These are phyloP conservation scores for Echites panduratus DNA, from an alignment of 257 asterid species.

Conservation along the genomic window DNA sequence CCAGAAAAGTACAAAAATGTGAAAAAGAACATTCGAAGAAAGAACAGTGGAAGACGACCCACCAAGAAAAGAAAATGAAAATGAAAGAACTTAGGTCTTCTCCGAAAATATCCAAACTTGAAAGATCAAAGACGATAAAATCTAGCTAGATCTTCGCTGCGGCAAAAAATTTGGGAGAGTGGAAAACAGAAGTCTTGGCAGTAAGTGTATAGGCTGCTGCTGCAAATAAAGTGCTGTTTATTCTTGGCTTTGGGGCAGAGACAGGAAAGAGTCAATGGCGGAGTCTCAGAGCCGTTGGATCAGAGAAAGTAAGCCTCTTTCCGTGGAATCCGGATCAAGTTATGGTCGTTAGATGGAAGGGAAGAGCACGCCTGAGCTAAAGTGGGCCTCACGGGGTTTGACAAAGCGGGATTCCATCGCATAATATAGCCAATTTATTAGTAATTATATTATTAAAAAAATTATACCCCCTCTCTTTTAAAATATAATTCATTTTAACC, in stretches of 20 bases:
- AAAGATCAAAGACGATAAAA: background rate
- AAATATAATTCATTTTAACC: no score
- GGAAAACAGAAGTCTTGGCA: constrained; percentile 7
- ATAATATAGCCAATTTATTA: background rate
- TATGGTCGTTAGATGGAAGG: constrained; percentile 50
- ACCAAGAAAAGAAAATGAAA: constrained; percentile 6
- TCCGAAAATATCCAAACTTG: constrained; percentile 8
- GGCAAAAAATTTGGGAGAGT: background rate
- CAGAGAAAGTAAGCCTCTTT: constrained; percentile 25
- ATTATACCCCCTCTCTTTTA: no score
- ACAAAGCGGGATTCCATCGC: constrained; percentile 32
- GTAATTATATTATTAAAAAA: no score
- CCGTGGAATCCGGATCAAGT: constrained; percentile 57
- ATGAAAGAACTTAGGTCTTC: background rate
- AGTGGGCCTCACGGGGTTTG: constrained; percentile 62
- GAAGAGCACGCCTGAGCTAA: constrained; percentile 81
- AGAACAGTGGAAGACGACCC: constrained; percentile 12
- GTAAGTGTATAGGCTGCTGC: constrained; percentile 6
- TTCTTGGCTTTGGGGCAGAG: constrained; percentile 12
- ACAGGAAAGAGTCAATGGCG: constrained; percentile 45
- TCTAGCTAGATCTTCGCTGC: constrained; percentile 8
- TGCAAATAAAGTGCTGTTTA: constrained; percentile 4
- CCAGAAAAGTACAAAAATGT: constrained; percentile 8
- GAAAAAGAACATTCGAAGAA: background rate
- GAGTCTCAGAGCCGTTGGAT: constrained; percentile 48